Evolutionary conservation across 2,329 filamentous ascomycete genomes (phyloP).

Genomic region (Ophiostoma pallidulum): DNA sequence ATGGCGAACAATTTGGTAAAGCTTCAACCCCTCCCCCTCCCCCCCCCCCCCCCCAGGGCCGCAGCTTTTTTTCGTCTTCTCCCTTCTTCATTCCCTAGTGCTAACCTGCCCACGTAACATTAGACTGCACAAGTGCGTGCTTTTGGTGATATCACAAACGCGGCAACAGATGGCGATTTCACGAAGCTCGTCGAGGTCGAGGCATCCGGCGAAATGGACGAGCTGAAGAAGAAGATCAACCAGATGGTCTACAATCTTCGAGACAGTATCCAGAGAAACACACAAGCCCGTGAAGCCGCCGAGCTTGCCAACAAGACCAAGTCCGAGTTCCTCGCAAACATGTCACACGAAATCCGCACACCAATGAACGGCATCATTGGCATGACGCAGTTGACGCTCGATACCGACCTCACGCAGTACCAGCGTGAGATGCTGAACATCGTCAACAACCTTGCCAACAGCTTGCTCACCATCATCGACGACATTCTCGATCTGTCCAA

Average conservation of each 20-base stretch:
- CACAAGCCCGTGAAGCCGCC: constrained; percentile 81
- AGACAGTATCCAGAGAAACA: constrained; percentile 95
- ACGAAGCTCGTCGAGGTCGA: constrained; percentile 95
- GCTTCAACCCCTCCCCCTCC: constrained; percentile 8
- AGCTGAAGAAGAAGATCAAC: constrained; percentile 98
- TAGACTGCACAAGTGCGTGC: constrained; percentile 94
- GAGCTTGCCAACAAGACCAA: constrained; percentile 97
- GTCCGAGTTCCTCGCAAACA: constrained; percentile 96
- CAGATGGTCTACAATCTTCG: constrained; percentile 95
- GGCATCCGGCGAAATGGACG: constrained; percentile 97
- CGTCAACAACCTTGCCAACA: constrained; percentile 93
- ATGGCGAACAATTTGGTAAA: constrained; percentile 63
- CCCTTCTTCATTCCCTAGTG: not conserved
- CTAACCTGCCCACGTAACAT: constrained; percentile 22
- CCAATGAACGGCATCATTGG: constrained; percentile 97
- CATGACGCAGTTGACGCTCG: constrained; percentile 93
- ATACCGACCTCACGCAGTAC: constrained; percentile 89
- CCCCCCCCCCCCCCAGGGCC: too few relatives aligned
- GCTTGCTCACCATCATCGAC: constrained; percentile 92
- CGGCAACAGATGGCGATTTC: constrained; percentile 93
- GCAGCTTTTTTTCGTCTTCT: too few relatives aligned
- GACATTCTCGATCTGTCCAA: constrained; percentile 66
- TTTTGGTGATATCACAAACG: constrained; percentile 97
- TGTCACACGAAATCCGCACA: constrained; percentile 97
- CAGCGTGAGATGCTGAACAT: constrained; percentile 98